Evolutionary conservation across 2,329 filamentous ascomycete species (phyloP).

Genomic region (Pyricularia pennisetigena): DNA sequence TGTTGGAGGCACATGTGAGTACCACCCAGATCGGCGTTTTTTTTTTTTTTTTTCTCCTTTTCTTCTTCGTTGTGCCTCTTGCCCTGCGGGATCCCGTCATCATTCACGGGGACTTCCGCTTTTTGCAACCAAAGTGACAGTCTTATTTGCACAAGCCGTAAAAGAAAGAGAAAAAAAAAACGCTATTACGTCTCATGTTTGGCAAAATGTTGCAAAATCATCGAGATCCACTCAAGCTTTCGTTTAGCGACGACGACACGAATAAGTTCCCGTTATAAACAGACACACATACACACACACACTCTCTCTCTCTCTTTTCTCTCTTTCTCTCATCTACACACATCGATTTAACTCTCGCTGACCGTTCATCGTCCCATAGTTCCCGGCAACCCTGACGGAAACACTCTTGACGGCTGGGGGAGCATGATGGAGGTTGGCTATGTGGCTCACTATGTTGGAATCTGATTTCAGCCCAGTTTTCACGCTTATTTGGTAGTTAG

Average conservation of each 20-base stretch:
- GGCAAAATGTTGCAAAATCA: neutral
- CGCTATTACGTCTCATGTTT: conserved; percentile 14
- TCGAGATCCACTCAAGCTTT: conserved; percentile 1
- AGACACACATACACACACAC: no score
- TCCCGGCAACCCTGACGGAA: conserved; percentile 27
- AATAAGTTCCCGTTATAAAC: neutral
- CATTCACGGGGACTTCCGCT: neutral
- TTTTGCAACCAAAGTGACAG: neutral
- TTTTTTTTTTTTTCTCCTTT: neutral
- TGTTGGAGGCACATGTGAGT: conserved; percentile 28
- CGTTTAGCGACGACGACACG: neutral
- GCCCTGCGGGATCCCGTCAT: neutral
- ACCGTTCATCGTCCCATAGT: neutral
- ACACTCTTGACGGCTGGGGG: conserved; percentile 13
- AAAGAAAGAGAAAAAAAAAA: neutral
- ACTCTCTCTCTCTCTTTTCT: no score
- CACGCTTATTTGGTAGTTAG: neutral
- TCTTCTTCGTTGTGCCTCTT: neutral
- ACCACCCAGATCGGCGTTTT: neutral
- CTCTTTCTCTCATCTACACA: neutral
- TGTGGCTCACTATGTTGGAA: conserved; percentile 13
- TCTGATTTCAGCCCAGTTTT: neutral
- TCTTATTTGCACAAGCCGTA: neutral
- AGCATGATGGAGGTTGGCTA: conserved; percentile 19
- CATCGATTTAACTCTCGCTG: neutral